Conservation (phyloP, 2,329 filamentous ascomycete species). For the Fusarium bulbicola region DNA sequence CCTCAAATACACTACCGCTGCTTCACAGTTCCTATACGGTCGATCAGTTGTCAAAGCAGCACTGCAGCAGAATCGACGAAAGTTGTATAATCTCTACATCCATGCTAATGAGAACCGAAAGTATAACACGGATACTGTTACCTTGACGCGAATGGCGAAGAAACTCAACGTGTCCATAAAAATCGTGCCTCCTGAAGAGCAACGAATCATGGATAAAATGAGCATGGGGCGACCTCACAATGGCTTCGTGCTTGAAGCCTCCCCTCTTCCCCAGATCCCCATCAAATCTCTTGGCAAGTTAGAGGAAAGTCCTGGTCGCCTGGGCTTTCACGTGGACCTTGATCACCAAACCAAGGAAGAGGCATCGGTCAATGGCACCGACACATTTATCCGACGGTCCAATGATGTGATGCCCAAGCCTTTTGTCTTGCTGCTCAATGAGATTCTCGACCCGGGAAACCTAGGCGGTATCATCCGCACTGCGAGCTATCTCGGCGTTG, state of each 20-base stretch:
- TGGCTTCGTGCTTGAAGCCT: conserved; percentile 86
- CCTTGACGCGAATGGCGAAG: conserved; percentile 58
- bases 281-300: conserved; percentile 66
- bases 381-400: conserved; percentile 55
- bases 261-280: conserved; percentile 78
- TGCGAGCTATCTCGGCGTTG: conserved; percentile 89
- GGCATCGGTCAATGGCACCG: conserved; percentile 73
- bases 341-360: conserved; percentile 80
- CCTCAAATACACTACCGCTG: conserved; percentile 76
- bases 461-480: conserved; percentile 89
- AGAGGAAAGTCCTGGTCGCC: conserved; percentile 52
- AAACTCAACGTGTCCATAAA: conserved; percentile 63
- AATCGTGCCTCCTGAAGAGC: conserved; percentile 66
- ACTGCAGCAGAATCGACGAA: conserved; percentile 70
- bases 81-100: conserved; percentile 86
- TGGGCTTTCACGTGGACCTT: conserved; percentile 67
- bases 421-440: conserved; percentile 77
- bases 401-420: conserved; percentile 61
- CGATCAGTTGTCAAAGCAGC: conserved; percentile 83
- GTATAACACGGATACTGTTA: conserved; percentile 56
- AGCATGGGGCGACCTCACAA: conserved; percentile 87
- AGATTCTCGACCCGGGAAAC: conserved; percentile 87
- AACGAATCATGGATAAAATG: conserved; percentile 83
- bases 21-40: conserved; percentile 92
- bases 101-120: conserved; percentile 67